phyloP scores from a whole-genome alignment of 202 grass and related monocot species.

The Cymbopogon flexuosus region DNA sequence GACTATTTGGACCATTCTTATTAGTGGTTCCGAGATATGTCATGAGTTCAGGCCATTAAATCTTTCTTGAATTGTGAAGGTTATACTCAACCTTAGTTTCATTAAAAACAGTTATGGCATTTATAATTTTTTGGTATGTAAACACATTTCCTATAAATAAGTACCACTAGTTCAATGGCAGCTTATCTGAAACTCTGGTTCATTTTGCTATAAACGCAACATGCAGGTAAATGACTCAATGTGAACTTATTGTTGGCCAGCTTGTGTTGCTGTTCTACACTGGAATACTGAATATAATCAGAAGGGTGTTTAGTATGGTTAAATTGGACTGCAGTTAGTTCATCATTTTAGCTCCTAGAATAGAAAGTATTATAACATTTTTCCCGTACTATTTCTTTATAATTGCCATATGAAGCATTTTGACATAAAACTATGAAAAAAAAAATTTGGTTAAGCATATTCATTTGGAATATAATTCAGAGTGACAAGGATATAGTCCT shows the following conservation, averaged over 20 bases:
- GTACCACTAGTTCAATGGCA: neutral
- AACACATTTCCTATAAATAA: neutral
- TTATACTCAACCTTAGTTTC: neutral
- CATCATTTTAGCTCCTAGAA: neutral
- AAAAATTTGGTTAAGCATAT: neutral
- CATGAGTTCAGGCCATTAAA: neutral
- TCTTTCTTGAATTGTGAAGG: constrained; percentile 3
- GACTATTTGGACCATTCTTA: neutral
- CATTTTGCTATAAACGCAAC: neutral
- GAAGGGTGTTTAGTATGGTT: neutral
- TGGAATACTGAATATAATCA: neutral
- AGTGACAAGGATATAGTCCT: neutral
- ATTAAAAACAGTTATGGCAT: neutral
- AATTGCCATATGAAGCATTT: neutral
- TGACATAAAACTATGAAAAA: neutral
- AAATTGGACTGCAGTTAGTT: neutral
- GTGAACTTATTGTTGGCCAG: neutral
- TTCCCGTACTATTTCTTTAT: neutral
- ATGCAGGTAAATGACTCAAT: neutral
- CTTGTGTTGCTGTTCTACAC: neutral
- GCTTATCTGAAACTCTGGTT: neutral
- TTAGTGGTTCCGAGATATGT: neutral
- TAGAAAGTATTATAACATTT: neutral
- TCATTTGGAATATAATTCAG: neutral
- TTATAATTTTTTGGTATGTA: neutral